Percentiles rank a stretch among this genome's conserved stretches.
Conservation (phyloP, 805 yeast genomes). For the Saturnispora ahearnii region DNA sequence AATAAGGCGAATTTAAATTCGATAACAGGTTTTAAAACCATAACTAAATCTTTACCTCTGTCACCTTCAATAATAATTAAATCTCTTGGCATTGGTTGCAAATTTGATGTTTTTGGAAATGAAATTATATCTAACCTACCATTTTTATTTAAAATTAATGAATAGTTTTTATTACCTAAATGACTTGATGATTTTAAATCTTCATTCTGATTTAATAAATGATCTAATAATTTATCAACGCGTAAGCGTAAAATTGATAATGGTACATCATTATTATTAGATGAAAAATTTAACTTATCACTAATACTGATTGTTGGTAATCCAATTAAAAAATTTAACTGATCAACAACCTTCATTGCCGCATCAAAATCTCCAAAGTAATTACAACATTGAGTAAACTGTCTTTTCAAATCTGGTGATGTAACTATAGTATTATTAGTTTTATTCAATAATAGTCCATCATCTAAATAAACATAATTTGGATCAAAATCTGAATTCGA, state of each 20-base stretch:
- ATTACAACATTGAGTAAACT: slow-evolving; percentile 39
- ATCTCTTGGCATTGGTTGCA: slow-evolving; percentile 49
- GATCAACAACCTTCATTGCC: slow-evolving; percentile 32
- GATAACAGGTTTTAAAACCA: slow-evolving; percentile 58
- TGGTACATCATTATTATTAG: slow-evolving; percentile 10
- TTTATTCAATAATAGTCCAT: slow-evolving; percentile 51
- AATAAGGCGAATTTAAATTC: slow-evolving; percentile 58
- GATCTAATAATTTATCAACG: slow-evolving; percentile 29
- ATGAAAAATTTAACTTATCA: background rate
- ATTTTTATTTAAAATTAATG: slow-evolving; percentile 30
- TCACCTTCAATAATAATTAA: slow-evolving; percentile 77
- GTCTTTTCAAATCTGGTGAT: slow-evolving; percentile 43
- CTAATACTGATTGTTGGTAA: slow-evolving; percentile 1
- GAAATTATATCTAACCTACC: slow-evolving; percentile 57
- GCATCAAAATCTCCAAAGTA: slow-evolving; percentile 45
- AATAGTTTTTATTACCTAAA: slow-evolving; percentile 27
- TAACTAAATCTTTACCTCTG: slow-evolving; percentile 71
- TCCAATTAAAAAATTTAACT: slow-evolving; percentile 26
- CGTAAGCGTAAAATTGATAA: slow-evolving; percentile 15
- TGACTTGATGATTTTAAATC: slow-evolving; percentile 32
- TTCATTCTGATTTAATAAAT: slow-evolving; percentile 36
- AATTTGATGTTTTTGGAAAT: slow-evolving; percentile 55
- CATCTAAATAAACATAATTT: slow-evolving; percentile 37
- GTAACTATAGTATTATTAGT: slow-evolving; percentile 44
- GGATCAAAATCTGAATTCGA: slow-evolving; percentile 12